phyloP scores from a whole-genome alignment of 116 monocot species.

The Phalaenopsis hybrid region DNA sequence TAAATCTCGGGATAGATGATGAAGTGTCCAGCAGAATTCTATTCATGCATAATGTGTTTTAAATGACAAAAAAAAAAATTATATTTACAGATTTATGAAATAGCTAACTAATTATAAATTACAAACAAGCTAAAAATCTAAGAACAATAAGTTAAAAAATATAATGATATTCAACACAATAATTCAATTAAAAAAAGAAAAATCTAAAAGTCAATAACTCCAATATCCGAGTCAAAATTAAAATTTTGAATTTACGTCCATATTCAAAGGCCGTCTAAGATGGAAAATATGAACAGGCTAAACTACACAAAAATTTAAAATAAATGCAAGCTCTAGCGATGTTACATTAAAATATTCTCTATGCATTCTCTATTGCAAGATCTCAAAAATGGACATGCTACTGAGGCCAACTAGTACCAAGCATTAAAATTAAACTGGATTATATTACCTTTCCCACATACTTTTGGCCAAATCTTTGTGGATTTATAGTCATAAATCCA shows the following conservation, averaged over 20 bases:
- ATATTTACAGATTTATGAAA: no score
- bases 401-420: neutral
- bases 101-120: no score
- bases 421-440: neutral
- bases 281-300: neutral
- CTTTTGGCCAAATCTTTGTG: conserved; percentile 98
- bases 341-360: neutral
- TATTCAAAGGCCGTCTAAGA: neutral
- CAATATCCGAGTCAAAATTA: neutral
- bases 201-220: neutral
- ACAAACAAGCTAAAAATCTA: no score
- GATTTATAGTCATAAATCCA: conserved; percentile 98
- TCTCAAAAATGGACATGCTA: neutral
- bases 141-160: no score
- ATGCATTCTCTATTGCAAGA: neutral
- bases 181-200: neutral
- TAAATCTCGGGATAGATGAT: neutral
- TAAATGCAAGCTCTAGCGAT: neutral
- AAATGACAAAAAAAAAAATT: no score
- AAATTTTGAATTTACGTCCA: neutral
- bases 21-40: neutral
- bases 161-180: no score
- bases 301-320: neutral
- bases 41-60: neutral
- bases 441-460: conserved; percentile 93